Conservation (phyloP, 129 eudicot species). For the Apium graveolens region DNA sequence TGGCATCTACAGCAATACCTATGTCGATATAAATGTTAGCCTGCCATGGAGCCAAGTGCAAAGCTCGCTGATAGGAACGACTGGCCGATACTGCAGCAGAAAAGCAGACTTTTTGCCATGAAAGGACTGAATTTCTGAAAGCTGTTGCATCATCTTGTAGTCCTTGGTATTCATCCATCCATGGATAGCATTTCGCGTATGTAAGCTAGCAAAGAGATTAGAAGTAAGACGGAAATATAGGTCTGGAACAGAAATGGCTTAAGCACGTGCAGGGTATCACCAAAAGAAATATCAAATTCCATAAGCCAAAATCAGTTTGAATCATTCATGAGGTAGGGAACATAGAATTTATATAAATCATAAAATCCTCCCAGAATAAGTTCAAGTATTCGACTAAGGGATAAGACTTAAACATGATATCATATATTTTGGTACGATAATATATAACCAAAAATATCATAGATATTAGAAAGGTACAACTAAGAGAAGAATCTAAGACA, state of each 20-base stretch:
- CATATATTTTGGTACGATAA: neutral
- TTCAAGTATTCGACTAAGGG: neutral
- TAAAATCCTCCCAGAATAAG: neutral
- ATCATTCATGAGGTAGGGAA: neutral
- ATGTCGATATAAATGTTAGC: conserved; percentile 81
- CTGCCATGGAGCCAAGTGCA: conserved; percentile 92
- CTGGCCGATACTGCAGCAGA: conserved; percentile 64
- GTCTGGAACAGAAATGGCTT: neutral
- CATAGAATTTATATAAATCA: neutral
- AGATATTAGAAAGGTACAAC: neutral
- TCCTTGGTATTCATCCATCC: conserved; percentile 58
- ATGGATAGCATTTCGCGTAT: conserved; percentile 84
- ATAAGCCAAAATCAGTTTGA: neutral
- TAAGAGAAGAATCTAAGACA: conserved; percentile 4
- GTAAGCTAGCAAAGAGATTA: conserved; percentile 49
- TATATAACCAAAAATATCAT: neutral
- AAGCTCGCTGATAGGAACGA: conserved; percentile 79
- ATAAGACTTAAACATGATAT: neutral
- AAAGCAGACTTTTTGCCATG: conserved; percentile 61
- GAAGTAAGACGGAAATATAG: neutral
- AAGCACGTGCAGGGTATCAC: conserved; percentile 5
- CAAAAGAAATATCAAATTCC: neutral
- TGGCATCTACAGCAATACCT: conserved; percentile 62
- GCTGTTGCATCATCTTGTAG: conserved; percentile 39
- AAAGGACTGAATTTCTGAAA: conserved; percentile 47